Conservation (phyloP, 129 eudicot species). For the carrot (Daucus carota) region DNA sequence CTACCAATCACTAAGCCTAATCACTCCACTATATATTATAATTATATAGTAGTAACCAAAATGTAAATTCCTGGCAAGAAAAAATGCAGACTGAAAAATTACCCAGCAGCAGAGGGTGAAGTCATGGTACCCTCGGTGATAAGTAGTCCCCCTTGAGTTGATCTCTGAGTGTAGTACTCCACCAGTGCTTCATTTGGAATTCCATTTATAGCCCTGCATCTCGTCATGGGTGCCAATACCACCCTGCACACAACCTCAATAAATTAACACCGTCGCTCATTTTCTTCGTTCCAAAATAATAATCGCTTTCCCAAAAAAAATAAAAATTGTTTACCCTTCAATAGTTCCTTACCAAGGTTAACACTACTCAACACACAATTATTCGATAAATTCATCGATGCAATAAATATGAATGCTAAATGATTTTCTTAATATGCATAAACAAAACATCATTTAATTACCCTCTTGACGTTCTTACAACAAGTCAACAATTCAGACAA, state of each 20-base stretch:
- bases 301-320: no score
- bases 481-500: no score
- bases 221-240: constrained; percentile 95
- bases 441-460: background rate
- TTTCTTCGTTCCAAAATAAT: no score
- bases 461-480: background rate
- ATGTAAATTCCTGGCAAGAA: background rate
- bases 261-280: background rate
- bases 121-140: constrained; percentile 90
- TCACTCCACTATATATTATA: no score
- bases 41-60: no score
- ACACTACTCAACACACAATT: no score
- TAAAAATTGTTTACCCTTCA: no score
- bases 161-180: constrained; percentile 70
- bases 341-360: no score
- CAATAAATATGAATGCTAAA: no score
- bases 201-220: constrained; percentile 72
- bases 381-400: no score
- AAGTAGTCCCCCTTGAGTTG: constrained; percentile 81
- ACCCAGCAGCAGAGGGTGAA: constrained; percentile 88
- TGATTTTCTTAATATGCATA: no score
- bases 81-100: background rate
- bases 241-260: constrained; percentile 35
- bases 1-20: no score
- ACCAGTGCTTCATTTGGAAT: constrained; percentile 60